A percentile compares a stretch with the other conserved stretches of the same genome.
phyloP scores from a whole-genome alignment of 768 basidiomycete species.

The Podaxis sp. region DNA sequence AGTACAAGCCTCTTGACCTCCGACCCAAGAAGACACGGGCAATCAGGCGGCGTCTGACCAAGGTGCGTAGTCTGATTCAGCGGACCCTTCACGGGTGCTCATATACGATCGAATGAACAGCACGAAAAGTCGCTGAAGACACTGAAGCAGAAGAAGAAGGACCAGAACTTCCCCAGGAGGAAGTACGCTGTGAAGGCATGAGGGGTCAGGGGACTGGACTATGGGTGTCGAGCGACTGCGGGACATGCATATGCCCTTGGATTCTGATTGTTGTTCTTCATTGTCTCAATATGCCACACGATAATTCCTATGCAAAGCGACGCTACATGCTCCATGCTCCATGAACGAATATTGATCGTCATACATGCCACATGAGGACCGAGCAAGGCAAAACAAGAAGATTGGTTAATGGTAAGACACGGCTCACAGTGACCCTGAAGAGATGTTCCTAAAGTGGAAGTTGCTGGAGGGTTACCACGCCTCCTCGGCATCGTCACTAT shows the following conservation, averaged over 20 bases:
- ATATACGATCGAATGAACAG: slow-evolving; percentile 33
- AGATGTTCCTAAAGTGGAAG: neutral
- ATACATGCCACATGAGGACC: neutral
- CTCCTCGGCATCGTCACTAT: neutral
- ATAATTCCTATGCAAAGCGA: slow-evolving; percentile 7
- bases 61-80: slow-evolving; percentile 45
- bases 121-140: slow-evolving; percentile 86
- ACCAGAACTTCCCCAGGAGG: slow-evolving; percentile 87
- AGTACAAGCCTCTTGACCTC: slow-evolving; percentile 95
- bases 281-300: slow-evolving; percentile 19
- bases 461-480: neutral
- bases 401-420: neutral
- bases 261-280: slow-evolving; percentile 24
- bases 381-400: too few relatives aligned
- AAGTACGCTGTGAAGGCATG: slow-evolving; percentile 96
- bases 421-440: neutral
- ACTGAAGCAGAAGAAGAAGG: slow-evolving; percentile 91
- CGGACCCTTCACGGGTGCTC: neutral
- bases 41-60: slow-evolving; percentile 92
- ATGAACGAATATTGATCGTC: neutral
- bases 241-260: slow-evolving; percentile 20
- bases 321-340: slow-evolving; percentile 12
- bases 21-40: slow-evolving; percentile 98
- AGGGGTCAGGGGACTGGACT: slow-evolving; percentile 25
- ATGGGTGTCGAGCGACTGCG: slow-evolving; percentile 20